Evolutionary conservation across 192 early-diverging fungal species (phyloP).

Genomic region (Nowakowskiella sp.): DNA sequence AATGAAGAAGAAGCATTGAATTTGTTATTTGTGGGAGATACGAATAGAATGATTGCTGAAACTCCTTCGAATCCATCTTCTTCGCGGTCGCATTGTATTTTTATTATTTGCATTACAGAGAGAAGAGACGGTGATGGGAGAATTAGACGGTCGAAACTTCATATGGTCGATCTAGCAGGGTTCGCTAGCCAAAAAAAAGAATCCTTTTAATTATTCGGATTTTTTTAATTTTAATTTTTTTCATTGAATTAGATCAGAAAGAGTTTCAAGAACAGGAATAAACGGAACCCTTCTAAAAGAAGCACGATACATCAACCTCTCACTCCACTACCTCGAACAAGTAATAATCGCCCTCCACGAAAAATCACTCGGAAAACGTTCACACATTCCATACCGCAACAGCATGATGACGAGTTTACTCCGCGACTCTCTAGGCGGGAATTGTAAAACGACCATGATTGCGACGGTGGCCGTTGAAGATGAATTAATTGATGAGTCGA

Average conservation of each 20-base stretch:
- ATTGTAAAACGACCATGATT: conserved; percentile 58
- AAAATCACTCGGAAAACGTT: conserved; percentile 39
- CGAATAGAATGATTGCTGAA: conserved; percentile 58
- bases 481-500: conserved; percentile 55
- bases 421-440: conserved; percentile 51
- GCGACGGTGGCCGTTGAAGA: conserved; percentile 51
- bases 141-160: conserved; percentile 46
- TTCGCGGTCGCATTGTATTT: conserved; percentile 56
- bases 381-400: conserved; percentile 56
- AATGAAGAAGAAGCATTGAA: conserved; percentile 54
- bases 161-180: conserved; percentile 63
- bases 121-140: conserved; percentile 32
- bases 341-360: conserved; percentile 57
- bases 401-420: conserved; percentile 55
- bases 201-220: not conserved
- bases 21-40: conserved; percentile 55
- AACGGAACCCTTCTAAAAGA: conserved; percentile 49
- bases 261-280: conserved; percentile 44
- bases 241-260: conserved; percentile 41
- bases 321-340: conserved; percentile 56
- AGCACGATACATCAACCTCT: conserved; percentile 53
- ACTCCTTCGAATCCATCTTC: conserved; percentile 56
- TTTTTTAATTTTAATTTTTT: conserved; percentile 7
- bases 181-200: conserved; percentile 5
- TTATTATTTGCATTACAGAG: conserved; percentile 38